Conservation (phyloP, 805 yeast species). For the Metschnikowia lochheadii region DNA sequence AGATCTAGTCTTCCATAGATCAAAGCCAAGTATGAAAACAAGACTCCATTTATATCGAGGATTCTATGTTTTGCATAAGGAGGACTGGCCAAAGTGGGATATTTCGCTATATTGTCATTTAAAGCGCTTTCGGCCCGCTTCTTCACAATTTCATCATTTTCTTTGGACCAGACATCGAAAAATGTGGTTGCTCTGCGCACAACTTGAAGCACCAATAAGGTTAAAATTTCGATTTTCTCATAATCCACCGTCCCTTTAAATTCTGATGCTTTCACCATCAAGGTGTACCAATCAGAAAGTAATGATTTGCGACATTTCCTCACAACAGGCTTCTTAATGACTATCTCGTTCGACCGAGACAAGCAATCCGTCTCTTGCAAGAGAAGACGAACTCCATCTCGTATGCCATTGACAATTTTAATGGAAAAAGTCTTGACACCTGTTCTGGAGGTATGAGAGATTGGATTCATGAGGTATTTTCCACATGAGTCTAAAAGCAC, state of each 20-base stretch:
- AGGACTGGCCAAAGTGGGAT: constrained; percentile 46
- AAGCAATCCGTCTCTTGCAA: constrained; percentile 68
- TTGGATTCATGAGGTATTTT: constrained; percentile 60
- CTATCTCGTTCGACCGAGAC: constrained; percentile 68
- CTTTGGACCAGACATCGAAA: constrained; percentile 68
- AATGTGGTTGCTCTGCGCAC: constrained; percentile 60
- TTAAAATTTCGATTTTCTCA: constrained; percentile 57
- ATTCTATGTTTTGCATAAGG: constrained; percentile 64
- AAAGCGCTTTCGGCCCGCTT: constrained; percentile 32
- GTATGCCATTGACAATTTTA: constrained; percentile 54
- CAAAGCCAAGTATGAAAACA: constrained; percentile 59
- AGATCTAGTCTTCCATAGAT: constrained; percentile 75
- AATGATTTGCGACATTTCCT: constrained; percentile 63
- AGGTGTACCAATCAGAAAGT: constrained; percentile 72
- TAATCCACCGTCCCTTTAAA: constrained; percentile 60
- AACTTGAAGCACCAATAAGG: constrained; percentile 63
- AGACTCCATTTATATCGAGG: constrained; percentile 57
- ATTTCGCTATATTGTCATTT: constrained; percentile 35
- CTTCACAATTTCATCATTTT: constrained; percentile 46
- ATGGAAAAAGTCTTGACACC: constrained; percentile 53
- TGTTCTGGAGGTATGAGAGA: constrained; percentile 40
- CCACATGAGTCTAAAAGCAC: constrained; percentile 61
- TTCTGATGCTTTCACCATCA: constrained; percentile 73
- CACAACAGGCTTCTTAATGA: constrained; percentile 56
- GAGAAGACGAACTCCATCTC: constrained; percentile 67